Conservation (phyloP, 495 filamentous ascomycete species). For the Podospora anserina region DNA sequence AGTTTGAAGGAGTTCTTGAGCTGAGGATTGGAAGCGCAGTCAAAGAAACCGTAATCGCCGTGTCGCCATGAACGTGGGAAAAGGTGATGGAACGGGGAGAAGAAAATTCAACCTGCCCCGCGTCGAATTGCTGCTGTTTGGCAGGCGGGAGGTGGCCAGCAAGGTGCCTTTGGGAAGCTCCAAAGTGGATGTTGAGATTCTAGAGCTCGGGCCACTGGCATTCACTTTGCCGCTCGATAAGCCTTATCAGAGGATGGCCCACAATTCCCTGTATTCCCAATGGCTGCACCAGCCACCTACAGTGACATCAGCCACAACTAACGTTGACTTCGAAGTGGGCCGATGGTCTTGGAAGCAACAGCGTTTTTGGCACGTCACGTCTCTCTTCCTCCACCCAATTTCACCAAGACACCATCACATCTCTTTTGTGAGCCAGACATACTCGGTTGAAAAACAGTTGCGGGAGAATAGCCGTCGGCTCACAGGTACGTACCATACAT, state of each 20-base stretch:
- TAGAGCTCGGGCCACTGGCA: background rate
- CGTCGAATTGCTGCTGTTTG: background rate
- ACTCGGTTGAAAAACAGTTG: slow-evolving; percentile 21
- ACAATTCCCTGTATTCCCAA: background rate
- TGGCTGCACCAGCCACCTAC: background rate
- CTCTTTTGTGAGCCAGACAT: slow-evolving; percentile 25
- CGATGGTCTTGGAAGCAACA: background rate
- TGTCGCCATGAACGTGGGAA: background rate
- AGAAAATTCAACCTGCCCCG: background rate
- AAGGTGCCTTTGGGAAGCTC: background rate
- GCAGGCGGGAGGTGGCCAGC: background rate
- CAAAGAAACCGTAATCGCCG: background rate
- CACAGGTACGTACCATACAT: slow-evolving; percentile 48
- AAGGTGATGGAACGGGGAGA: background rate
- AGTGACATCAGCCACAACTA: background rate
- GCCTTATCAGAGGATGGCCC: background rate
- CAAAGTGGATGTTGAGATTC: background rate
- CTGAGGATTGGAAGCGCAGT: background rate
- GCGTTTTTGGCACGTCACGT: background rate
- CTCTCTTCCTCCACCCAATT: background rate
- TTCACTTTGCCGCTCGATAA: background rate
- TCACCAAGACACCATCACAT: background rate
- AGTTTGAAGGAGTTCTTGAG: background rate
- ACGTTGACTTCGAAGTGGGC: background rate
- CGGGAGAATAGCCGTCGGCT: slow-evolving; percentile 29